These are phyloP conservation scores for Lodderomyces orthopsilosis DNA, from an alignment of 1,139 yeast genomes.

Conservation along the genomic window DNA sequence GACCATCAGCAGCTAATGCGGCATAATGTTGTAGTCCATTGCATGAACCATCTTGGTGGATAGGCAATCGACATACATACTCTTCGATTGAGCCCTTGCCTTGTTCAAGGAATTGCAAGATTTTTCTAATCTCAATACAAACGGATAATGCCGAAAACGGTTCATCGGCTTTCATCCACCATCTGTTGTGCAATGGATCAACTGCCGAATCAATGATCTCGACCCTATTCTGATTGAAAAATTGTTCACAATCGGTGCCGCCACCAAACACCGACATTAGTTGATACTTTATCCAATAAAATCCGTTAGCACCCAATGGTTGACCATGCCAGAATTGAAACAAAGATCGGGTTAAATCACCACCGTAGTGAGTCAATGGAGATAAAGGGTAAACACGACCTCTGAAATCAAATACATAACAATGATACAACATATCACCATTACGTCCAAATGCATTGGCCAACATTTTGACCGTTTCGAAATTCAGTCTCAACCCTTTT, in stretches of 20 bases:
- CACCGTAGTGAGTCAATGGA: constrained; percentile 34
- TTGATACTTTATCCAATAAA: constrained; percentile 42
- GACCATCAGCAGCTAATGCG: constrained; percentile 36
- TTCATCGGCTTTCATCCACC: constrained; percentile 42
- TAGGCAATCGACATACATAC: constrained; percentile 34
- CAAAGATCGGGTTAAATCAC: constrained; percentile 34
- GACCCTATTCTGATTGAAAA: constrained; percentile 23
- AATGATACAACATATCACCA: constrained; percentile 40
- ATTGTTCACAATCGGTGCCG: constrained; percentile 25
- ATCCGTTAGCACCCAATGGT: constrained; percentile 36
- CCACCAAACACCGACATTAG: constrained; percentile 39
- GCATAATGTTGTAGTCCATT: constrained; percentile 51
- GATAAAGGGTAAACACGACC: constrained; percentile 45
- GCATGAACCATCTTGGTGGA: constrained; percentile 49
- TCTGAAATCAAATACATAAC: constrained; percentile 41
- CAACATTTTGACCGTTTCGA: constrained; percentile 20
- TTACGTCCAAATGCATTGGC: constrained; percentile 28
- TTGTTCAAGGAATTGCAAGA: constrained; percentile 17
- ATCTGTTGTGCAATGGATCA: constrained; percentile 25
- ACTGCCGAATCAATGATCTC: constrained; percentile 28
- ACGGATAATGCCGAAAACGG: constrained; percentile 43
- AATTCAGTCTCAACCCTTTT: constrained; percentile 21
- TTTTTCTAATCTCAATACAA: constrained; percentile 31
- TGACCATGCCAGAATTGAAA: constrained; percentile 40
- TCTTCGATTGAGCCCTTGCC: constrained; percentile 17